These are phyloP conservation scores for Eucalyptus tenuipes DNA, from an alignment of 345 rosid species.

Conservation along the genomic window DNA sequence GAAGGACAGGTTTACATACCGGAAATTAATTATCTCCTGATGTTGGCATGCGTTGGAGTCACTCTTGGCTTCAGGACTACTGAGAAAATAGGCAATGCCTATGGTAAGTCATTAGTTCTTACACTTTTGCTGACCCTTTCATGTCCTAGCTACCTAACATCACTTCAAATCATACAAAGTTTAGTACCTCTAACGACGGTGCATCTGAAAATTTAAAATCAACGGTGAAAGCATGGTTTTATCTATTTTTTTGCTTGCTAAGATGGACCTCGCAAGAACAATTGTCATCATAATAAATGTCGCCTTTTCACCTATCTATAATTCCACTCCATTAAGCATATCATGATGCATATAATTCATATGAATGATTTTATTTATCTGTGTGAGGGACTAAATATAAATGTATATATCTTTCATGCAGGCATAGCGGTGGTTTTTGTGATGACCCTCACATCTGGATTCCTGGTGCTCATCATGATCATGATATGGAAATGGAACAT, in stretches of 20 bases:
- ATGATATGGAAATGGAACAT: slow-evolving; percentile 41
- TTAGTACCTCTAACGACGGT: neutral
- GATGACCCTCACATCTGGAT: slow-evolving; percentile 20
- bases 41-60: slow-evolving; percentile 32
- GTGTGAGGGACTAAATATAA: neutral
- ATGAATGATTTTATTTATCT: neutral
- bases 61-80: slow-evolving; percentile 38
- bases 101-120: slow-evolving; percentile 16
- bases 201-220: neutral
- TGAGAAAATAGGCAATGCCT: slow-evolving; percentile 35
- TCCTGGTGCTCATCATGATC: slow-evolving; percentile 38
- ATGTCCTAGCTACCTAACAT: neutral
- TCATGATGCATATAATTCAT: neutral
- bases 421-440: slow-evolving; percentile 47
- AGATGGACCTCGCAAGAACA: neutral
- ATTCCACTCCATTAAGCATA: neutral
- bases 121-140: neutral
- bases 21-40: slow-evolving; percentile 33
- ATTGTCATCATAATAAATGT: neutral
- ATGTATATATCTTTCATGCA: neutral
- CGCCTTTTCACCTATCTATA: neutral
- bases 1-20: slow-evolving; percentile 50
- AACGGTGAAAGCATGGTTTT: neutral
- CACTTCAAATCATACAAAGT: neutral
- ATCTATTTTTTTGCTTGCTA: neutral